phyloP scores from a whole-genome alignment of 805 yeast species.

The Tetrapisispora fleetii region DNA sequence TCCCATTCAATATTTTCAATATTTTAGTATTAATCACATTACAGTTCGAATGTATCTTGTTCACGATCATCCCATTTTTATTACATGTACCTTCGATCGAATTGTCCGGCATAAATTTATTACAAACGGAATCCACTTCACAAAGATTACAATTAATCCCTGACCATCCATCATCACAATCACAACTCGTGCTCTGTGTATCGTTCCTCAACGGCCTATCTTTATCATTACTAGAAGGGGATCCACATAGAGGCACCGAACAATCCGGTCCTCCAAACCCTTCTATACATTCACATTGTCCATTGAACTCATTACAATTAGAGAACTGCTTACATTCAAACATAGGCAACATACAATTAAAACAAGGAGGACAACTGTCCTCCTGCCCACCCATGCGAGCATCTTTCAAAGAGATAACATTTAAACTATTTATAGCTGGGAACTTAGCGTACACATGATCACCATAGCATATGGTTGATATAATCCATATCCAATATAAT shows the following conservation, averaged over 20 bases:
- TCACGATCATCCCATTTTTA: constrained; percentile 71
- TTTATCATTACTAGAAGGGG: constrained; percentile 33
- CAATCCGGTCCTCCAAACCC: constrained; percentile 96
- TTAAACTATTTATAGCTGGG: neutral
- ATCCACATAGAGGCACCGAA: constrained; percentile 78
- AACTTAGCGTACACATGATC: neutral
- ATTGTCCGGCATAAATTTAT: constrained; percentile 72
- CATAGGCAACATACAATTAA: constrained; percentile 88
- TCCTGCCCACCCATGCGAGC: neutral
- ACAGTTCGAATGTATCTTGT: constrained; percentile 81
- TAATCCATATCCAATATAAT: neutral
- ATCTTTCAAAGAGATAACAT: neutral
- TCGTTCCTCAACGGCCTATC: constrained; percentile 55
- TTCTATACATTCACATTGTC: constrained; percentile 82
- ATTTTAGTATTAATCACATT: constrained; percentile 88
- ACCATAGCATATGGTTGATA: neutral
- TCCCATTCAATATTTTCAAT: constrained; percentile 65
- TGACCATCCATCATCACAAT: constrained; percentile 78
- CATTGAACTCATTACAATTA: constrained; percentile 76
- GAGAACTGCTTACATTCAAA: constrained; percentile 87
- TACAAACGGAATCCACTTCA: constrained; percentile 61
- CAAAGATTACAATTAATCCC: constrained; percentile 95
- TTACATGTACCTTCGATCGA: constrained; percentile 83
- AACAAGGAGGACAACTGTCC: constrained; percentile 76
- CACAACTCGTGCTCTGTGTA: constrained; percentile 38